Evolutionary conservation across 352 stramenopile species (phyloP).

Genomic region (Peronospora tabacina): DNA sequence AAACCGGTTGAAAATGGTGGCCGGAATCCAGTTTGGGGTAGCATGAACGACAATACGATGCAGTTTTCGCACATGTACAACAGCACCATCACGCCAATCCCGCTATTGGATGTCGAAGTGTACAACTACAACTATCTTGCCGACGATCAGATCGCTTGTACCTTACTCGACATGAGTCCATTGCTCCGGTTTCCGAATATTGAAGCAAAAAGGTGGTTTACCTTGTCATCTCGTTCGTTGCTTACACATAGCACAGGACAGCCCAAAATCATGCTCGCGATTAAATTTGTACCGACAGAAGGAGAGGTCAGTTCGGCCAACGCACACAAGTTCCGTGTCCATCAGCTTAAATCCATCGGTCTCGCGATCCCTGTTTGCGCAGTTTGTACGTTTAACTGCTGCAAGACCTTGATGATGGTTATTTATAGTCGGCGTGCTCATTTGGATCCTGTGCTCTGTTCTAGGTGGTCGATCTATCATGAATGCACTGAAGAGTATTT

Average conservation of each 20-base stretch:
- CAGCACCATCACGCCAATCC: slow-evolving; percentile 80
- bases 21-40: slow-evolving; percentile 65
- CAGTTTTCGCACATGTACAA: slow-evolving; percentile 87
- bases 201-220: slow-evolving; percentile 74
- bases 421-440: slow-evolving; percentile 4
- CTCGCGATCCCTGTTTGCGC: slow-evolving; percentile 70
- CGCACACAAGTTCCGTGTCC: slow-evolving; percentile 81
- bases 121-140: slow-evolving; percentile 82
- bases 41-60: slow-evolving; percentile 68
- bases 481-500: slow-evolving; percentile 70
- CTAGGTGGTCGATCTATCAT: slow-evolving; percentile 75
- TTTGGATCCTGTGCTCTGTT: slow-evolving; percentile 5
- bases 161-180: slow-evolving; percentile 75
- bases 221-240: slow-evolving; percentile 53
- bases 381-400: slow-evolving; percentile 43
- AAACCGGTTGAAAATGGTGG: slow-evolving; percentile 68
- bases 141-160: slow-evolving; percentile 72
- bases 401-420: not conserved
- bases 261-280: slow-evolving; percentile 59
- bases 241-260: slow-evolving; percentile 42
- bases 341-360: slow-evolving; percentile 81
- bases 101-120: slow-evolving; percentile 75
- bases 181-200: slow-evolving; percentile 67
- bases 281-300: slow-evolving; percentile 70
- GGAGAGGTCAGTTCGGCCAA: slow-evolving; percentile 49